Conservation (phyloP, 2,329 filamentous ascomycete genomes). For the Emergomyces orientalis region DNA sequence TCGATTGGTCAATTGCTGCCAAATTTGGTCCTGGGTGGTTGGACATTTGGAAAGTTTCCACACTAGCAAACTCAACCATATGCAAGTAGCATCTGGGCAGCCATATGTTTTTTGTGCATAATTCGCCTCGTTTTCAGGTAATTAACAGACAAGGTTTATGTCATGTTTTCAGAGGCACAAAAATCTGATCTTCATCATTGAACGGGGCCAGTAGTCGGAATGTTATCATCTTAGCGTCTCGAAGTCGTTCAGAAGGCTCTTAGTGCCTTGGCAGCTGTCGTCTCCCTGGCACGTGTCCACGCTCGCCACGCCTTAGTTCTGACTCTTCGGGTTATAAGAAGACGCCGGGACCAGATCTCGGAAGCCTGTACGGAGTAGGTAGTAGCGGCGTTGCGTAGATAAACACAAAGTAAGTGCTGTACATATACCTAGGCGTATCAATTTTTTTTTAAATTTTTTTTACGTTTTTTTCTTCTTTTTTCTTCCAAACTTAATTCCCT, state of each 20-base stretch:
- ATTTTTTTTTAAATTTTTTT: neutral
- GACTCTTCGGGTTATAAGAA: too few relatives aligned
- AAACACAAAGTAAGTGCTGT: too few relatives aligned
- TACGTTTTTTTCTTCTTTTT: too few relatives aligned
- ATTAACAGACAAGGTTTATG: neutral
- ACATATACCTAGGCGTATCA: too few relatives aligned
- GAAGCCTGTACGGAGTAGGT: too few relatives aligned
- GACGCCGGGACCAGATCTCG: too few relatives aligned
- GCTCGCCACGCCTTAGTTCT: neutral
- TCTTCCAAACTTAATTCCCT: neutral
- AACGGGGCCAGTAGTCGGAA: neutral
- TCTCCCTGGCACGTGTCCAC: neutral
- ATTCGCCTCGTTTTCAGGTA: neutral
- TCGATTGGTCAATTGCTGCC: neutral
- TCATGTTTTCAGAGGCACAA: neutral
- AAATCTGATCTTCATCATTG: neutral
- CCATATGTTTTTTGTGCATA: neutral
- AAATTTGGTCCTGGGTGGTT: neutral
- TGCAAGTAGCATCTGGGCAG: neutral
- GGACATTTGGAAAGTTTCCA: neutral
- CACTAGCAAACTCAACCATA: neutral
- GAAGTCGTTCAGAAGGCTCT: neutral
- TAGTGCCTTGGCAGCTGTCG: neutral
- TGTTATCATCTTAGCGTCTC: neutral
- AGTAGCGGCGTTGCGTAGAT: too few relatives aligned